These are phyloP conservation scores for Apodospora peruviana DNA, from an alignment of 495 filamentous ascomycete genomes.

Conservation along the genomic window DNA sequence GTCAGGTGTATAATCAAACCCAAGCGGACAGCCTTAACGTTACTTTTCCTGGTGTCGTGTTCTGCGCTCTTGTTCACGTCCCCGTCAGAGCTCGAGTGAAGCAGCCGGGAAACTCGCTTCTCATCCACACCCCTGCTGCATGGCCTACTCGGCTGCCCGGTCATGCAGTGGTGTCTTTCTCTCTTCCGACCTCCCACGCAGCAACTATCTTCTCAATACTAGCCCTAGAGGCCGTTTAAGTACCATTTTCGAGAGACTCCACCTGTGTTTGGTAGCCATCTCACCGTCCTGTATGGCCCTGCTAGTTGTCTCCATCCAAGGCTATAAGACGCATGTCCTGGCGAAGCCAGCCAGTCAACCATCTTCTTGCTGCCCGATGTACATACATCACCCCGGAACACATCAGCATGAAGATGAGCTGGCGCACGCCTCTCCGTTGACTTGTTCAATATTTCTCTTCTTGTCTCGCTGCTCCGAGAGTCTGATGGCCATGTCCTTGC, in stretches of 20 bases:
- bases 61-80: background rate
- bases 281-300: slow-evolving; percentile 8
- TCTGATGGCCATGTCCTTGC: slow-evolving; percentile 7
- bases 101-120: slow-evolving; percentile 6
- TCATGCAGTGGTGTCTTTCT: slow-evolving; percentile 8
- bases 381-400: slow-evolving; percentile 20
- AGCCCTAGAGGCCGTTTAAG: slow-evolving; percentile 11
- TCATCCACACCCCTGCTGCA: slow-evolving; percentile 16
- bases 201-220: slow-evolving; percentile 8
- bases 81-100: no score
- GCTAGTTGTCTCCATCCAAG: slow-evolving; percentile 5
- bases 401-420: slow-evolving; percentile 23
- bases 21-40: background rate
- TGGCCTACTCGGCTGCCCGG: slow-evolving; percentile 5
- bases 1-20: background rate
- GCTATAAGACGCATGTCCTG: slow-evolving; percentile 17
- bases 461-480: slow-evolving; percentile 10
- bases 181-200: slow-evolving; percentile 19
- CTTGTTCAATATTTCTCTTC: slow-evolving; percentile 10
- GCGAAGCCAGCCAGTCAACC: slow-evolving; percentile 6
- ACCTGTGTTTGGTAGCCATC: slow-evolving; percentile 10
- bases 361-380: slow-evolving; percentile 31
- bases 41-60: background rate
- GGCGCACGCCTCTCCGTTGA: slow-evolving; percentile 13
- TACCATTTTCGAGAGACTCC: slow-evolving; percentile 14